These are phyloP conservation scores for Exophiala alcalophila DNA, from an alignment of 2,329 filamentous ascomycete species.

Conservation along the genomic window DNA sequence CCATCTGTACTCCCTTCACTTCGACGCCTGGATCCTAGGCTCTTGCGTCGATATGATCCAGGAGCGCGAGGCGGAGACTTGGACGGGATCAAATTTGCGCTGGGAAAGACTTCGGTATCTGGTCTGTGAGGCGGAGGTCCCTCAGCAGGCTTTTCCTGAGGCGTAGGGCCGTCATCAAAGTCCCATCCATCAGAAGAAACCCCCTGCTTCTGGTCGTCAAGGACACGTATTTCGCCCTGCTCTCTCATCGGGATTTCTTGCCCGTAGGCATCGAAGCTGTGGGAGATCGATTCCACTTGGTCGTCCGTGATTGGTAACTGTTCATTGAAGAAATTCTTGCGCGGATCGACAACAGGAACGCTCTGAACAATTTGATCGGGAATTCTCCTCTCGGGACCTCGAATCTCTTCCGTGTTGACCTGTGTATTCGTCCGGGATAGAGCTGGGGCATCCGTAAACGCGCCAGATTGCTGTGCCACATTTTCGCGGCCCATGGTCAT, in stretches of 20 bases:
- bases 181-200: slow-evolving; percentile 79
- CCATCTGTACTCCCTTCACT: slow-evolving; percentile 64
- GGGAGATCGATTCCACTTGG: slow-evolving; percentile 56
- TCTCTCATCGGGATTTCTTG: slow-evolving; percentile 49
- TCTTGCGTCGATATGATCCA: slow-evolving; percentile 72
- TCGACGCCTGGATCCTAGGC: slow-evolving; percentile 67
- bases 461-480: slow-evolving; percentile 57
- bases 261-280: slow-evolving; percentile 58
- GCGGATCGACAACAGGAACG: slow-evolving; percentile 54
- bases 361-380: slow-evolving; percentile 47
- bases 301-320: slow-evolving; percentile 49
- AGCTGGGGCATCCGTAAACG: slow-evolving; percentile 42
- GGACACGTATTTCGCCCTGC: slow-evolving; percentile 44
- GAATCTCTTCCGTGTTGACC: slow-evolving; percentile 39
- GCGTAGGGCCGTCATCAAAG: slow-evolving; percentile 72
- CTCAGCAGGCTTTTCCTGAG: slow-evolving; percentile 45
- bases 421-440: slow-evolving; percentile 43
- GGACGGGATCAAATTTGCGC: slow-evolving; percentile 69
- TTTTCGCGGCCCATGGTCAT: slow-evolving; percentile 51
- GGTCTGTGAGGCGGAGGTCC: slow-evolving; percentile 61
- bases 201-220: slow-evolving; percentile 35
- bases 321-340: slow-evolving; percentile 43
- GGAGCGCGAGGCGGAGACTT: slow-evolving; percentile 70
- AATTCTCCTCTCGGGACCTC: slow-evolving; percentile 42
- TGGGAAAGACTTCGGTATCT: slow-evolving; percentile 84